Evolutionary conservation across 192 early-diverging fungal genomes (phyloP).

Genomic region (Endogone sp.): DNA sequence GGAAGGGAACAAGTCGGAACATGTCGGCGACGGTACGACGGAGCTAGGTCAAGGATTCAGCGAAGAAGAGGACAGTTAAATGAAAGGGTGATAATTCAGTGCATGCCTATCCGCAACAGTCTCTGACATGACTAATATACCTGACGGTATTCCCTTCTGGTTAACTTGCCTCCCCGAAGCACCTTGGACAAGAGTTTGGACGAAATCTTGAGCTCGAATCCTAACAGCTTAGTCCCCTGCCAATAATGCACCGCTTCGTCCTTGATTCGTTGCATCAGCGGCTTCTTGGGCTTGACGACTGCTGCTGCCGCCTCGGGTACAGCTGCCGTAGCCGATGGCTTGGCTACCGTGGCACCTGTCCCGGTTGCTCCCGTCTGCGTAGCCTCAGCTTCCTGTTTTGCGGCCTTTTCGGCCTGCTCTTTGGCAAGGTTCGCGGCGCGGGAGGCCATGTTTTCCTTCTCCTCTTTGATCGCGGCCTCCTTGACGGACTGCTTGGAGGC

Average conservation of each 20-base stretch:
- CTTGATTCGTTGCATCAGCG: slow-evolving; percentile 74
- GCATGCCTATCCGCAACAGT: background rate
- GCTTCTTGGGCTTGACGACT: slow-evolving; percentile 43
- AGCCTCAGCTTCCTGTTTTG: background rate
- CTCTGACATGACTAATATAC: too few species aligned
- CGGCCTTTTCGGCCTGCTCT: slow-evolving; percentile 15
- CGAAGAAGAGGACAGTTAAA: background rate
- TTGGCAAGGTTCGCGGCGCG: slow-evolving; percentile 28
- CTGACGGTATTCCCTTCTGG: slow-evolving; percentile 82
- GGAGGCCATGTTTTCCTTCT: slow-evolving; percentile 36
- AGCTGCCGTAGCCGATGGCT: slow-evolving; percentile 7
- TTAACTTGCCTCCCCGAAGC: slow-evolving; percentile 70
- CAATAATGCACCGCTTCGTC: slow-evolving; percentile 88
- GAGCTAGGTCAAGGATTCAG: slow-evolving; percentile 46
- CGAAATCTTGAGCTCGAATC: slow-evolving; percentile 84
- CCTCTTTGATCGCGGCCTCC: slow-evolving; percentile 18
- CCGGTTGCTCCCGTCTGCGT: slow-evolving; percentile 20
- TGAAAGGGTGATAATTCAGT: too few species aligned
- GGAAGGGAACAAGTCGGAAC: slow-evolving; percentile 84
- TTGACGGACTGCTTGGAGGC: slow-evolving; percentile 20
- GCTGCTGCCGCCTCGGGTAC: slow-evolving; percentile 6
- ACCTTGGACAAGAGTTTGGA: slow-evolving; percentile 71
- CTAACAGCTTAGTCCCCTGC: slow-evolving; percentile 89
- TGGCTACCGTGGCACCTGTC: slow-evolving; percentile 11
- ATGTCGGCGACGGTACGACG: slow-evolving; percentile 84